phyloP scores from a whole-genome alignment of 2,329 filamentous ascomycete genomes.

The Sphaceloma murrayae region DNA sequence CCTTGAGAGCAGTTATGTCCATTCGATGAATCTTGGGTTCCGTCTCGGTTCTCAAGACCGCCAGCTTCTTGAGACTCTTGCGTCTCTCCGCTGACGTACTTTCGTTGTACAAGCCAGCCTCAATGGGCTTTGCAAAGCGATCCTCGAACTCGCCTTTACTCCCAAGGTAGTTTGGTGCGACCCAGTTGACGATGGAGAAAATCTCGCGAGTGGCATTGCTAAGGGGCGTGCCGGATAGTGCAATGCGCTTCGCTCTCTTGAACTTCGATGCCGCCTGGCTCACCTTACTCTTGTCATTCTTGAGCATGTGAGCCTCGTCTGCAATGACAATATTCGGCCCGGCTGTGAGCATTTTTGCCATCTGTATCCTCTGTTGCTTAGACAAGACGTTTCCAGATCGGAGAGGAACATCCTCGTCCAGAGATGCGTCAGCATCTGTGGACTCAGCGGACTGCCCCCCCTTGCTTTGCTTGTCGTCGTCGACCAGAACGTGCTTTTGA shows the following conservation, averaged over 20 bases:
- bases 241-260: slow-evolving; percentile 61
- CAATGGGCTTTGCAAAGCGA: slow-evolving; percentile 65
- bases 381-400: slow-evolving; percentile 46
- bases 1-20: slow-evolving; percentile 57
- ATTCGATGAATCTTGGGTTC: slow-evolving; percentile 68
- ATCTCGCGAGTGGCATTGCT: slow-evolving; percentile 80
- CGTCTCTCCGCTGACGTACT: slow-evolving; percentile 49
- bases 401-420: not conserved
- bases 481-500: slow-evolving; percentile 31
- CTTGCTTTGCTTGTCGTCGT: slow-evolving; percentile 26
- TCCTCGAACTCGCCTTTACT: slow-evolving; percentile 55
- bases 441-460: slow-evolving; percentile 5
- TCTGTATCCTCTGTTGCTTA: slow-evolving; percentile 36
- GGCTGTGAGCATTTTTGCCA: slow-evolving; percentile 45
- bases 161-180: slow-evolving; percentile 69
- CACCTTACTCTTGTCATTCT: slow-evolving; percentile 51
- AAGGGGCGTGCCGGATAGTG: slow-evolving; percentile 76
- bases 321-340: slow-evolving; percentile 65
- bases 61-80: slow-evolving; percentile 55
- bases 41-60: slow-evolving; percentile 61
- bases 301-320: slow-evolving; percentile 76
- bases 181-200: slow-evolving; percentile 79
- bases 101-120: slow-evolving; percentile 58
- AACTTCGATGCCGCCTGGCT: slow-evolving; percentile 50
- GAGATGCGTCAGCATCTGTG: not conserved